phyloP scores from a whole-genome alignment of 768 basidiomycete genomes.

The Pleurotus salmoneostramineus region DNA sequence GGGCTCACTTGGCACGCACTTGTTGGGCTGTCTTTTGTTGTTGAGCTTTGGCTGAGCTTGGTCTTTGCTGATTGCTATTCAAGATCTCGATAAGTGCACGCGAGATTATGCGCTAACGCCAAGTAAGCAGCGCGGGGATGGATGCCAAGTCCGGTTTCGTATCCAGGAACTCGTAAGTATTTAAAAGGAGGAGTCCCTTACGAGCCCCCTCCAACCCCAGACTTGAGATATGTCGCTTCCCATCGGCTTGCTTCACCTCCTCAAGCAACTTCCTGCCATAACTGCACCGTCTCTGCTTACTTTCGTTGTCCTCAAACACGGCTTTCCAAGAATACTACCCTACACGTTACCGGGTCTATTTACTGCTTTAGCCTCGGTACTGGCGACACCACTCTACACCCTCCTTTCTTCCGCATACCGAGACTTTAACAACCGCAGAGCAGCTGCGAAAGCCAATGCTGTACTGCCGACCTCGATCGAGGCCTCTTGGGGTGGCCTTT shows the following conservation, averaged over 20 bases:
- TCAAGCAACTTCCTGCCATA: neutral
- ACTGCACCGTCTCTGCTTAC: neutral
- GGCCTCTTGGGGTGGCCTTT: slow-evolving; percentile 20
- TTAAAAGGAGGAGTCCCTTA: neutral
- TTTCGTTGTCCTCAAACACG: neutral
- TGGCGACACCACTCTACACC: slow-evolving; percentile 11
- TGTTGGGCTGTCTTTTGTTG: too few relatives aligned
- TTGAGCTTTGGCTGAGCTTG: too few relatives aligned
- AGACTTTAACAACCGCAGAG: slow-evolving; percentile 16
- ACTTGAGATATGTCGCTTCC: neutral
- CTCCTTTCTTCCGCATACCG: slow-evolving; percentile 12
- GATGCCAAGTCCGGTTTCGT: too few relatives aligned
- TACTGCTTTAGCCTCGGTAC: neutral
- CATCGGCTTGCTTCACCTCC: slow-evolving; percentile 1
- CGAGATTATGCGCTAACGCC: too few relatives aligned
- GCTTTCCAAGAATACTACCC: neutral
- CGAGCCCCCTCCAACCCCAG: neutral
- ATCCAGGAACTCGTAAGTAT: neutral
- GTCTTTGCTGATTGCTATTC: too few relatives aligned
- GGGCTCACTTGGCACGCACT: too few relatives aligned
- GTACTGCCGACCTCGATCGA: slow-evolving; percentile 26
- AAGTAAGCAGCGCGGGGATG: too few relatives aligned
- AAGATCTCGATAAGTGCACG: too few relatives aligned
- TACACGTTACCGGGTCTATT: neutral
- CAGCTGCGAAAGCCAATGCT: slow-evolving; percentile 28